phyloP scores from a whole-genome alignment of 106 monocot genomes.

The Alisma plantagoaquatica region DNA sequence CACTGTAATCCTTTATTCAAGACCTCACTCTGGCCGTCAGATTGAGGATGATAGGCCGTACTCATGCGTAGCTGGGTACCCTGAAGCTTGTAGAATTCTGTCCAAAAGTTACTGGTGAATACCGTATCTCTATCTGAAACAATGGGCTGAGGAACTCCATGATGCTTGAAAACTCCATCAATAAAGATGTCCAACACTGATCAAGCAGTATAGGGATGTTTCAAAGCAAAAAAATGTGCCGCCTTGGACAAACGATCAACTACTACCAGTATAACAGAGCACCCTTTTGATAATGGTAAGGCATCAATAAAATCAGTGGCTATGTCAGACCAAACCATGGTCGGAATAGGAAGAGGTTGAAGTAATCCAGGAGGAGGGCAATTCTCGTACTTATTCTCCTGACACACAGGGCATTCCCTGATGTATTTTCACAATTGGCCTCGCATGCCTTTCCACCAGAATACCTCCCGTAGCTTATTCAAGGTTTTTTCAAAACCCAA shows the following conservation, averaged over 20 bases:
- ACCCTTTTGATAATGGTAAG: background rate
- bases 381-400: background rate
- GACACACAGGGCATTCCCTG: background rate
- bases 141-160: background rate
- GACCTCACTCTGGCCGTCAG: too few species aligned
- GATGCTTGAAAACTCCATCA: background rate
- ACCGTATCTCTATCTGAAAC: background rate
- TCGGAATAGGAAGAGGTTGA: background rate
- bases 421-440: background rate
- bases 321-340: background rate
- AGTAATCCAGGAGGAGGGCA: background rate
- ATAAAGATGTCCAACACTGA: background rate
- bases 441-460: background rate
- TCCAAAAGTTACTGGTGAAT: background rate
- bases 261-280: background rate
- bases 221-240: background rate
- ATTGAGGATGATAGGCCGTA: too few species aligned
- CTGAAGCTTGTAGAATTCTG: background rate
- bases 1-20: too few species aligned
- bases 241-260: constrained; percentile 1
- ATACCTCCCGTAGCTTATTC: background rate
- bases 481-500: background rate
- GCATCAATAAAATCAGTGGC: background rate
- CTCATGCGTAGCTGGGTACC: too few species aligned
- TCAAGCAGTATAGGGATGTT: background rate